These are phyloP conservation scores for Candida sp. DNA, from an alignment of 1,139 yeast species.

Conservation along the genomic window DNA sequence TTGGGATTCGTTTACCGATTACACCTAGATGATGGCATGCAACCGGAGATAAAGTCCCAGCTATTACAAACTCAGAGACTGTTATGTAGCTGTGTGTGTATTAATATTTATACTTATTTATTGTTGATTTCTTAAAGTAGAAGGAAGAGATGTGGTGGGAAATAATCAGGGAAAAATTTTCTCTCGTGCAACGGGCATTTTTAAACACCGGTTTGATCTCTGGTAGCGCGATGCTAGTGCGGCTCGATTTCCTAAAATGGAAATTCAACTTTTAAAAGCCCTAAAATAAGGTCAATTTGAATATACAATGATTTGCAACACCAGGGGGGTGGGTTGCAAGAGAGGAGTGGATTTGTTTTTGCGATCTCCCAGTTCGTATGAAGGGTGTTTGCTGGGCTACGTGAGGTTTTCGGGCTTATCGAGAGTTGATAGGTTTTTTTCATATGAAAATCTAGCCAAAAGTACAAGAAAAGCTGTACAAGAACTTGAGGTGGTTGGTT, in stretches of 20 bases:
- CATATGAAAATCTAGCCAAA: too few relatives aligned
- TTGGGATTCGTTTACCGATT: slow-evolving; percentile 54
- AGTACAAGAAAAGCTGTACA: too few relatives aligned
- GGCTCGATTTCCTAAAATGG: background rate
- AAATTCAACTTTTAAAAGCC: background rate
- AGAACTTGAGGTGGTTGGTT: too few relatives aligned
- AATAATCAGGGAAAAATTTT: background rate
- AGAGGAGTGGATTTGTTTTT: too few relatives aligned
- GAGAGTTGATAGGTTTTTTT: too few relatives aligned
- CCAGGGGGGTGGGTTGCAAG: background rate
- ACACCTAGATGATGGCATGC: slow-evolving; percentile 43
- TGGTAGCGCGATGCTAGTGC: background rate
- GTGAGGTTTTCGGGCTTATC: too few relatives aligned
- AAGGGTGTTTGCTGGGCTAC: too few relatives aligned
- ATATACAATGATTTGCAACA: background rate
- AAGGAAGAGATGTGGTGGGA: background rate
- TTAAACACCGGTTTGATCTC: background rate
- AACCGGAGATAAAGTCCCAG: slow-evolving; percentile 49
- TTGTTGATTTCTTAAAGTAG: background rate
- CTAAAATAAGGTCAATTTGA: background rate
- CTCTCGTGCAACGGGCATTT: background rate
- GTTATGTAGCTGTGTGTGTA: background rate
- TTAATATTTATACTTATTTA: background rate
- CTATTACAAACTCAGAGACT: background rate
- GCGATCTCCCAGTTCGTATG: too few relatives aligned